Conservation (phyloP, 2,329 filamentous ascomycete species). For the Pyricularia pennisetigena region DNA sequence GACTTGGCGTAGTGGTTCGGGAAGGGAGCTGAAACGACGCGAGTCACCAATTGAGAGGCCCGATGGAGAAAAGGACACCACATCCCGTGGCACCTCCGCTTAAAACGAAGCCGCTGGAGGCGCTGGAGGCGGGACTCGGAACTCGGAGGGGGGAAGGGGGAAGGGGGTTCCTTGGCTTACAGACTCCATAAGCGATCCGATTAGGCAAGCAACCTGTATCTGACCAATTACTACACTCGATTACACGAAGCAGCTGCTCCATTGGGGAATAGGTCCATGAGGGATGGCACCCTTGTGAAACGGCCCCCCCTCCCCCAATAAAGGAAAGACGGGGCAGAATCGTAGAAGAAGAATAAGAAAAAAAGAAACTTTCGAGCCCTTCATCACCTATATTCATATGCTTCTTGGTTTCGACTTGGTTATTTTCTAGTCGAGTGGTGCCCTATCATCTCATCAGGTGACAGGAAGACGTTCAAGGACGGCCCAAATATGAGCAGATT, state of each 20-base stretch:
- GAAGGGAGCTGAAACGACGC: neutral
- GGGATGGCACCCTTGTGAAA: neutral
- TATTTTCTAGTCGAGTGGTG: neutral
- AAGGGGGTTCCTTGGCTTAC: too few species aligned
- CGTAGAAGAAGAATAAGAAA: neutral
- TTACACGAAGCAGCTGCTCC: neutral
- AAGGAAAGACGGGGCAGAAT: neutral
- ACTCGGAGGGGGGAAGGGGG: too few species aligned
- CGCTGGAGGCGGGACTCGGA: too few species aligned
- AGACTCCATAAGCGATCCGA: neutral
- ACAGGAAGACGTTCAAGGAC: neutral
- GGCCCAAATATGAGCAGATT: neutral
- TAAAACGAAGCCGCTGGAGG: too few species aligned
- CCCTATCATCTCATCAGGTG: neutral
- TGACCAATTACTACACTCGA: neutral
- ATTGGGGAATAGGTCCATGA: neutral
- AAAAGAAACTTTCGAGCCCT: neutral
- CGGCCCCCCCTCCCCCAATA: neutral
- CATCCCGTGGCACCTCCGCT: neutral
- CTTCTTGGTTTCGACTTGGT: neutral
- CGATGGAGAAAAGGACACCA: neutral
- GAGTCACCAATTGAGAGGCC: constrained; percentile 3
- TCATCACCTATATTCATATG: neutral
- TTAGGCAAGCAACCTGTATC: neutral
- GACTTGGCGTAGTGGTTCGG: neutral